Evolutionary conservation across 352 stramenopile genomes (phyloP), one percentile per base, ranked within the genome.

Genomic region (Phytophthora megakarya): DNA sequence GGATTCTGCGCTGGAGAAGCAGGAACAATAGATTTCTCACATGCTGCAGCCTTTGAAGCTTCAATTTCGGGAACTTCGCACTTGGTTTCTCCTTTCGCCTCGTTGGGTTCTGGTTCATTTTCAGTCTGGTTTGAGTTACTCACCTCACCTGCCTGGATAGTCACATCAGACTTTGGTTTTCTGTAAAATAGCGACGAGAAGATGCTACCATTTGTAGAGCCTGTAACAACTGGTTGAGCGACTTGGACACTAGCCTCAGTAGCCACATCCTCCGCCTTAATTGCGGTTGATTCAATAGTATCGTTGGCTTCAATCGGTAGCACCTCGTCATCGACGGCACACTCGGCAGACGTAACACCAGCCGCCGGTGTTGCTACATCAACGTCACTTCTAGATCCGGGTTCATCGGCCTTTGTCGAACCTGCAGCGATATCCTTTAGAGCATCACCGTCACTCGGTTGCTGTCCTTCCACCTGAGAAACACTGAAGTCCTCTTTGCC

Each of bases 131-230:
- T 49, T 43, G 19, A 43, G 6, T 11, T 15, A 11, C 5, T 48
- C 28, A 46, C 30, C 13, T 55, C 50, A 38, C 23, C 38, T 0
- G 63, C 28, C 26, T 57, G 61, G 49, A 22, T 22, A 59, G 44
- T 33, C 5, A 48, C 47, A 42, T 61, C 57, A 5, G 40, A 4
- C 16, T 66, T 67, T 16, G 48, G 47, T 28, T 66, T 59, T 48
- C 48, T 64, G 8, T 30, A 65, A 19, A 67, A 68, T 18, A 67
- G n/a, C 3, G 45, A 55, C 32, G 45, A 68, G 12, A 72, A 64
- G 22, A 65, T 57, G 12, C 45, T 49, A 55, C 23, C 61, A 47
- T 39, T 63, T 38, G 40, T 37, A n/a, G 35, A 43, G 23, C 25
- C 21, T 15, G 15, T 26, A 68, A 15, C 28, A 22, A 46, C 53